Base-by-base conservation (phyloP, 148 eudicot species). In the Persicaria tinctoria region DNA sequence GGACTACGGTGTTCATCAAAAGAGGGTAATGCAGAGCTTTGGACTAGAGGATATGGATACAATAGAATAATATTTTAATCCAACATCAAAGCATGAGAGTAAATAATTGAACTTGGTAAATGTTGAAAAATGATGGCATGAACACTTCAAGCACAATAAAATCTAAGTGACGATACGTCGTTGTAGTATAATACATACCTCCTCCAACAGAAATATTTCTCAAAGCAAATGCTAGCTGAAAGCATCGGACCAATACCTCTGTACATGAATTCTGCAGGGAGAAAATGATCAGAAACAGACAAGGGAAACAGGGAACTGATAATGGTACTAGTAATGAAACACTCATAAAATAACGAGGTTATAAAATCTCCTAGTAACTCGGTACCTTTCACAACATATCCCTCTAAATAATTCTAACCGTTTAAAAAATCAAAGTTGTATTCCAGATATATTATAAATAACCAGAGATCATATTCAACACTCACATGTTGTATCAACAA, bases 171-270 rank as follows among this genome's bases (percentile, higher is more conserved):
- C 13, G 47, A 38, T 41, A 32, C 47, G 17, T 3, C 27, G 6
- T 56, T 56, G 23, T 56, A 64, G 17, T 41, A 41, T 41, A 32
- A 64, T 64, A 64, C 47, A 44, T 66, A 66, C 88, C 91, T 79
- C 83, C 86, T 74, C 83, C 81, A 54, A 96, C 88, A 80, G 97
- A 80, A 81, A 90, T 80, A 77, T 76, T 84, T 82, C 91, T 83
- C 78, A 96, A 81, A 48, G 99, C 89, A 87, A 96, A 92, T 23
- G 99, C 92, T 47, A 96, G 90, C 87, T 96, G 99, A 84, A 92
- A 96, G 85, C 99, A 87, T 68, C 90, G 90, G 75, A 92, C 85
- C 69, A 96, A 83, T 76, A 85, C 87, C 85, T 96, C 97, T 11
- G 74, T 90, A 68, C 92, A 82, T 45, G 95, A 92, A 53, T 86